Evolutionary conservation across 345 rosid species (phyloP).

Genomic region (Populus alba): DNA sequence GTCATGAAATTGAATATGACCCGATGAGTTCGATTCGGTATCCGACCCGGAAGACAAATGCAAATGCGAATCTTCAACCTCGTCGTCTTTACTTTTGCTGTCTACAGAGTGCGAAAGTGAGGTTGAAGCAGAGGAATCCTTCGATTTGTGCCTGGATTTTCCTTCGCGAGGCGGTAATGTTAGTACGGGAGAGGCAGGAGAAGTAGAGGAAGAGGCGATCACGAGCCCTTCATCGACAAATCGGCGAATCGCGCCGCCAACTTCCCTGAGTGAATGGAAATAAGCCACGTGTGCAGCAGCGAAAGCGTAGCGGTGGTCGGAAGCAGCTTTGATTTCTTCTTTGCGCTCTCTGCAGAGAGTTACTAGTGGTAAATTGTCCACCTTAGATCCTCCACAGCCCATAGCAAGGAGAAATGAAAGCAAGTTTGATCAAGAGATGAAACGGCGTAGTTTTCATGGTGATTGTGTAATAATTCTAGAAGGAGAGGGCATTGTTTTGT

Average conservation of each 20-base stretch:
- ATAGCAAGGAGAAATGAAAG: conserved; percentile 23
- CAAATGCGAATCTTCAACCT: conserved; percentile 53
- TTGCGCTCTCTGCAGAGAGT: conserved; percentile 74
- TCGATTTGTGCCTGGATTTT: conserved; percentile 30
- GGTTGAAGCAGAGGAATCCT: conserved; percentile 50
- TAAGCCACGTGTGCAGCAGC: conserved; percentile 86
- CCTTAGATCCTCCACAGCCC: conserved; percentile 96
- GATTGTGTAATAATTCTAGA: not conserved
- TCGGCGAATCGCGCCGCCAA: conserved; percentile 74
- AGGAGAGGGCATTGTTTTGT: not conserved
- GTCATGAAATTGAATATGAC: conserved; percentile 52
- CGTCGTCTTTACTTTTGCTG: conserved; percentile 28
- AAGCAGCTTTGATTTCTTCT: conserved; percentile 62
- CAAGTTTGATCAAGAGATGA: not conserved
- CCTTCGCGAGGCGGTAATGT: conserved; percentile 73
- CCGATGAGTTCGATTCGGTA: conserved; percentile 49
- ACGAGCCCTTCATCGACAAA: conserved; percentile 86
- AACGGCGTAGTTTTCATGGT: conserved; percentile 6
- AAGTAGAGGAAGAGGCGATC: conserved; percentile 38
- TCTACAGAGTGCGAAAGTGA: conserved; percentile 56
- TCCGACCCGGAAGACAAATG: conserved; percentile 63
- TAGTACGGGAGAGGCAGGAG: conserved; percentile 70
- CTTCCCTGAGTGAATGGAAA: conserved; percentile 61
- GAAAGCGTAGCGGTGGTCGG: conserved; percentile 67
- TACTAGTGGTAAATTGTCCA: conserved; percentile 69